Percentiles rank a stretch among this genome's conserved stretches.
Conservation (phyloP, 2,329 filamentous ascomycete genomes). For the Coniochaeta prunicola region DNA sequence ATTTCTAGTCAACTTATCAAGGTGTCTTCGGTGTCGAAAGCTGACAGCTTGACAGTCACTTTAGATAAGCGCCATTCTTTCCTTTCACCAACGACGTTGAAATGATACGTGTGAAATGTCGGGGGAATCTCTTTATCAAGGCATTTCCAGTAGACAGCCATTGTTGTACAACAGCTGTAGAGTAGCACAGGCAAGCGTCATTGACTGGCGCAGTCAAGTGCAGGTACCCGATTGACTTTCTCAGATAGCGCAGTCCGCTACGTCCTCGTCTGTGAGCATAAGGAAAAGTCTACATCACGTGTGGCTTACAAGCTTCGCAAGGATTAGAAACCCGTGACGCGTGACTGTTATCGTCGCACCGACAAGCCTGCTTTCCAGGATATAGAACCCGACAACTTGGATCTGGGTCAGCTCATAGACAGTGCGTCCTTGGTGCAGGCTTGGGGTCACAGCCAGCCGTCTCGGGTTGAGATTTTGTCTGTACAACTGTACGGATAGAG, state of each 20-base stretch:
- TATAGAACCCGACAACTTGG: background rate
- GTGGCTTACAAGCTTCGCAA: background rate
- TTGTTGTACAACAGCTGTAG: background rate
- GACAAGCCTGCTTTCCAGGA: background rate
- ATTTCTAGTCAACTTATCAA: too few species aligned
- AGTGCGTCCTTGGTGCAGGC: background rate
- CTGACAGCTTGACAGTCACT: background rate
- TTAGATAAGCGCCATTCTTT: background rate
- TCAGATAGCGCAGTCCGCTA: background rate
- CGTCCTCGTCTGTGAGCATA: background rate
- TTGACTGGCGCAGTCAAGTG: background rate
- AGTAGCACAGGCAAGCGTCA: background rate
- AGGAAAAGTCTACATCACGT: background rate
- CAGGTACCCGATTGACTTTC: background rate
- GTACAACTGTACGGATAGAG: background rate
- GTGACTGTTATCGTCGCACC: background rate
- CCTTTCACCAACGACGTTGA: background rate
- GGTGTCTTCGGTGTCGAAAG: background rate
- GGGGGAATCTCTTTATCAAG: background rate
- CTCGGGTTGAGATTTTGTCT: background rate
- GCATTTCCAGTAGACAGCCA: background rate
- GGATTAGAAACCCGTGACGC: background rate
- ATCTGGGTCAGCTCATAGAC: background rate
- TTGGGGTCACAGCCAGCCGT: background rate
- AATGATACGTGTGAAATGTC: background rate